Conservation (phyloP, 352 stramenopile genomes). For the Pythium pyrilobum region DNA sequence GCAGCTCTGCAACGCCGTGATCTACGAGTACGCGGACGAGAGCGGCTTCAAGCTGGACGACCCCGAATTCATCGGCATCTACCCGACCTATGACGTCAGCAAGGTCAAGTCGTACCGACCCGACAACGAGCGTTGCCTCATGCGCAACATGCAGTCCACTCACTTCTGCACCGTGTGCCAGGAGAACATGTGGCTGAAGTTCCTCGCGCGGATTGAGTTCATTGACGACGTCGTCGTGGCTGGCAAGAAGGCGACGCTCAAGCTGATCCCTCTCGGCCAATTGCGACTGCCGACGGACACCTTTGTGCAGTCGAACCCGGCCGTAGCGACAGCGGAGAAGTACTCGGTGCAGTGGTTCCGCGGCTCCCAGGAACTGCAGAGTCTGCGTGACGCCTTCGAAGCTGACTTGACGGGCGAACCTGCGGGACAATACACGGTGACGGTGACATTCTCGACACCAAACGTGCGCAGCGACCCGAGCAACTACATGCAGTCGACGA, state of each 20-base stretch:
- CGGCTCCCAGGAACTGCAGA: conserved; percentile 8
- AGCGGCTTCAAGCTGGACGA: conserved; percentile 20
- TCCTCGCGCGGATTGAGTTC: conserved; percentile 27
- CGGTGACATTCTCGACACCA: conserved; percentile 23
- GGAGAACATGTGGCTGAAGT: conserved; percentile 35
- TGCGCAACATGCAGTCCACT: conserved; percentile 36
- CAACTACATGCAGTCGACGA: conserved; percentile 20
- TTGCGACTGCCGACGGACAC: conserved; percentile 19
- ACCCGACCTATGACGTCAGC: conserved; percentile 29
- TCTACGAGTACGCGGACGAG: conserved; percentile 30
- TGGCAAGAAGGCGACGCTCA: conserved; percentile 11
- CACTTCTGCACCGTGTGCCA: conserved; percentile 34
- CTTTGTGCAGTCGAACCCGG: conserved; percentile 23
- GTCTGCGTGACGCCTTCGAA: conserved; percentile 13
- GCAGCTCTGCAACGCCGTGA: conserved; percentile 28
- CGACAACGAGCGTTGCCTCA: conserved; percentile 31
- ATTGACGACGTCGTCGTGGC: conserved; percentile 26
- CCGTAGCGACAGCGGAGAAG: conserved; percentile 18
- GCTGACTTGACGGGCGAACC: conserved; percentile 8
- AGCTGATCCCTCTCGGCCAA: conserved; percentile 30
- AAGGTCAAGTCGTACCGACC: conserved; percentile 27
- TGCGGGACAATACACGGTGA: conserved; percentile 16
- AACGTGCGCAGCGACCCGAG: conserved; percentile 25
- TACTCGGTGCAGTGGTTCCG: conserved; percentile 27
- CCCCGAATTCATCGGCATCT: conserved; percentile 22